Percentiles rank a stretch among this genome's conserved stretches.
Evolutionary conservation across 345 rosid genomes (phyloP).

Genomic region (Eucalyptus dawsonii): DNA sequence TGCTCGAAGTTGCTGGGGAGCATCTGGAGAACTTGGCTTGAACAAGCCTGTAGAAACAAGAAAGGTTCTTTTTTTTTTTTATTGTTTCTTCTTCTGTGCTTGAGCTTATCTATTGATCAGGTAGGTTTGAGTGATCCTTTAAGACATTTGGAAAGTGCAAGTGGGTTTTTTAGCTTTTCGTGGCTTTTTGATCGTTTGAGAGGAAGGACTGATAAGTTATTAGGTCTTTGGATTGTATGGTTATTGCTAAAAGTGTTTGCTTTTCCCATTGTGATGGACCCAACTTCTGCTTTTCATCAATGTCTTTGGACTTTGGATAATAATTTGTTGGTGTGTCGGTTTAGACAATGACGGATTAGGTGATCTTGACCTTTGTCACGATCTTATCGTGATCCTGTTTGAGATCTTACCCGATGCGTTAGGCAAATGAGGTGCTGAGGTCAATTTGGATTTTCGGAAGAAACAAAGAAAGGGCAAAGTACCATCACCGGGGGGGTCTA

Average conservation of each 20-base stretch:
- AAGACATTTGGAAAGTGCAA: background rate
- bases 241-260: background rate
- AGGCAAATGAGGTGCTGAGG: background rate
- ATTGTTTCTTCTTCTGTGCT: background rate
- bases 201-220: background rate
- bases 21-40: conserved; percentile 11
- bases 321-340: background rate
- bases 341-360: background rate
- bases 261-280: background rate
- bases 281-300: background rate
- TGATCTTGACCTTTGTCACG: background rate
- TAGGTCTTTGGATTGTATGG: background rate
- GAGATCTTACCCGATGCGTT: background rate
- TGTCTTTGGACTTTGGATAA: background rate
- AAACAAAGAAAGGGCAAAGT: background rate
- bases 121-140: background rate
- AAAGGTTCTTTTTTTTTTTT: background rate
- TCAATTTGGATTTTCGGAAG: background rate
- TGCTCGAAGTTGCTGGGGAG: conserved; percentile 61
- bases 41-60: background rate
- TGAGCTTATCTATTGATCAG: background rate
- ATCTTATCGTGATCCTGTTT: background rate
- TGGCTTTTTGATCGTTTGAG: background rate
- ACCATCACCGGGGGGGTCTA: background rate
- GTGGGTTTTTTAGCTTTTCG: background rate